Evolutionary conservation across 140 eudicot species (phyloP).

Genomic region (Cichorium intybus): DNA sequence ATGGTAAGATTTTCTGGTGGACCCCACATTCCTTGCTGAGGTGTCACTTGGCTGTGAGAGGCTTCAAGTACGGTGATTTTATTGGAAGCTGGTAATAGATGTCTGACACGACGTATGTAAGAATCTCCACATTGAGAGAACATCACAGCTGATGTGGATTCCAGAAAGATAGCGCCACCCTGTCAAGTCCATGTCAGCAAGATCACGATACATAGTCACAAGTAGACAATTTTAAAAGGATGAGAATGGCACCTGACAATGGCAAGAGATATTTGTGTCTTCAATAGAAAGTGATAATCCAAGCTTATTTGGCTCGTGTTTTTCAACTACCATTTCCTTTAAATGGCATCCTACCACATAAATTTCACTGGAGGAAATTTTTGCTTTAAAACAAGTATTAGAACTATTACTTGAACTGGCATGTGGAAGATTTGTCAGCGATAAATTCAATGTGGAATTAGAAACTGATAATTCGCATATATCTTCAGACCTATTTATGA

Average conservation of each 20-base stretch:
- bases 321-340: slow-evolving; percentile 45
- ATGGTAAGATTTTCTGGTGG: slow-evolving; percentile 46
- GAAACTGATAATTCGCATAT: slow-evolving; percentile 64
- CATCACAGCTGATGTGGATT: slow-evolving; percentile 48
- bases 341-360: slow-evolving; percentile 54
- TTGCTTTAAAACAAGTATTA: slow-evolving; percentile 33
- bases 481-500: slow-evolving; percentile 30
- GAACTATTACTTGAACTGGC: slow-evolving; percentile 34
- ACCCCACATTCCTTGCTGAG: slow-evolving; percentile 30
- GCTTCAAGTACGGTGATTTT: slow-evolving; percentile 22
- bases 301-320: slow-evolving; percentile 48
- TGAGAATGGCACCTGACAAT: slow-evolving; percentile 56
- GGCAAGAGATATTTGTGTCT: slow-evolving; percentile 44
- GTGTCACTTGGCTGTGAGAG: slow-evolving; percentile 15
- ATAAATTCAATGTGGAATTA: slow-evolving; percentile 36
- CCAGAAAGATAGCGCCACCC: slow-evolving; percentile 80
- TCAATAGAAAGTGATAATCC: slow-evolving; percentile 50
- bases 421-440: slow-evolving; percentile 37
- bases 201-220: slow-evolving; percentile 15
- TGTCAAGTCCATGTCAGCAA: slow-evolving; percentile 38
- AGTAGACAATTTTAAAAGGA: slow-evolving; percentile 9
- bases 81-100: slow-evolving; percentile 42
- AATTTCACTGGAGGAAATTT: slow-evolving; percentile 46
- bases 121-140: slow-evolving; percentile 50
- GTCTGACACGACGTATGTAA: slow-evolving; percentile 44